Conservation (phyloP, 2,329 filamentous ascomycete genomes). For the Calonectria crousiana region DNA sequence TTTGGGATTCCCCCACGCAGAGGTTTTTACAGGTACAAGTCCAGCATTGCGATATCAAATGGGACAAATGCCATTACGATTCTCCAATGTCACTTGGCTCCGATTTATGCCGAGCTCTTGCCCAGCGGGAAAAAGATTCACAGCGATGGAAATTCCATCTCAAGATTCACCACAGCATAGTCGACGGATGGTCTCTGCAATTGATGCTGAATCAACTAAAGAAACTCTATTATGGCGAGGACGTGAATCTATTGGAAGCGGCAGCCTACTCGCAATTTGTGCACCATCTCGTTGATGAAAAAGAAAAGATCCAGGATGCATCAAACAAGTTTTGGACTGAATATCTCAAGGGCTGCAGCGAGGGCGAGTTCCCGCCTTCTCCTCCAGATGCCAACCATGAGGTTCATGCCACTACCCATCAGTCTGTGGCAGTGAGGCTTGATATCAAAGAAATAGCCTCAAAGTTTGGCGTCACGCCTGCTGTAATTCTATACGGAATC, state of each 20-base stretch:
- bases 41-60: background rate
- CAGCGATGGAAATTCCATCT: background rate
- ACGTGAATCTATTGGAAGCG: background rate
- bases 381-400: background rate
- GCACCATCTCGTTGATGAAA: background rate
- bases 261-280: background rate
- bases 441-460: background rate
- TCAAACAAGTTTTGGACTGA: background rate
- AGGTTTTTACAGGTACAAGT: background rate
- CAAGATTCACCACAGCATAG: background rate
- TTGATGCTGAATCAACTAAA: background rate
- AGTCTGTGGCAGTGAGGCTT: background rate
- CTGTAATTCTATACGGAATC: background rate
- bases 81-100: background rate
- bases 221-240: background rate
- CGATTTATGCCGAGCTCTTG: background rate
- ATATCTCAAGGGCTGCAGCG: background rate
- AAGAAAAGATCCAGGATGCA: too few species aligned
- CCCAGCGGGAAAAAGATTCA: background rate
- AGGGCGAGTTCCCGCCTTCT: background rate
- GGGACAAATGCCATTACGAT: background rate
- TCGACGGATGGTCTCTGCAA: background rate
- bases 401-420: background rate
- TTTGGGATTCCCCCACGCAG: background rate
- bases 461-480: background rate